Evolutionary conservation across 2,329 filamentous ascomycete species (phyloP).

Genomic region (Apiospora arundinis): DNA sequence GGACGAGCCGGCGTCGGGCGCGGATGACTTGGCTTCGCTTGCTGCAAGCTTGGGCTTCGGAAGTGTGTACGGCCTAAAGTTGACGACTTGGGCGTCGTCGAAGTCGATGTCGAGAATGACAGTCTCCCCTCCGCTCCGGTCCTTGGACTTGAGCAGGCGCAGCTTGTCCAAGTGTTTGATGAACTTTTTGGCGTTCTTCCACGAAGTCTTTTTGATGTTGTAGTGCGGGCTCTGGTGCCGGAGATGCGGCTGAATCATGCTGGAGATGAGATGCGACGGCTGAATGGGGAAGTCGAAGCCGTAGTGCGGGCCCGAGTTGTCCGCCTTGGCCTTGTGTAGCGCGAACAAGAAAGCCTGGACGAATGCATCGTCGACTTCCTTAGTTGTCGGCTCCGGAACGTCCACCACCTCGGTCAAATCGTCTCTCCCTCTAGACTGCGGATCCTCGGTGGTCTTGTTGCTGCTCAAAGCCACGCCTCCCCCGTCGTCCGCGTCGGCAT

Average conservation of each 20-base stretch:
- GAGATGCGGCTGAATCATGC: slow-evolving; percentile 70
- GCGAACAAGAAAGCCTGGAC: slow-evolving; percentile 69
- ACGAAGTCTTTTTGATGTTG: slow-evolving; percentile 73
- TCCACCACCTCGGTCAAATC: slow-evolving; percentile 38
- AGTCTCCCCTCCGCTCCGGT: slow-evolving; percentile 67
- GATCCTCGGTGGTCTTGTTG: not conserved
- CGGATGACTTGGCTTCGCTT: not conserved
- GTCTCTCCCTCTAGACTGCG: slow-evolving; percentile 21
- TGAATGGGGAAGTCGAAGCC: slow-evolving; percentile 67
- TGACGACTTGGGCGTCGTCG: slow-evolving; percentile 55
- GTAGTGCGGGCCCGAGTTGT: slow-evolving; percentile 56
- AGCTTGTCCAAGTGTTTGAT: slow-evolving; percentile 72
- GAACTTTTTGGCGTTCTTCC: slow-evolving; percentile 74
- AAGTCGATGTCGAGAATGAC: slow-evolving; percentile 71
- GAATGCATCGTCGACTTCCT: slow-evolving; percentile 72
- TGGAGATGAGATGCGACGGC: slow-evolving; percentile 68
- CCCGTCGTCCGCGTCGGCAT: slow-evolving; percentile 21
- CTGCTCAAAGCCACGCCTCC: slow-evolving; percentile 22
- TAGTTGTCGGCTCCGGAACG: slow-evolving; percentile 61
- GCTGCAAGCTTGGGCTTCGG: slow-evolving; percentile 46
- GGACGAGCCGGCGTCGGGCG: slow-evolving; percentile 12
- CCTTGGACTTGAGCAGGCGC: slow-evolving; percentile 67
- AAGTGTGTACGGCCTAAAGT: slow-evolving; percentile 69
- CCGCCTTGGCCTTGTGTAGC: slow-evolving; percentile 63
- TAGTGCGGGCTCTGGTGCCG: slow-evolving; percentile 64